These are phyloP conservation scores for Castanopsis chinensis DNA, from an alignment of 306 rosid species.

Conservation along the genomic window DNA sequence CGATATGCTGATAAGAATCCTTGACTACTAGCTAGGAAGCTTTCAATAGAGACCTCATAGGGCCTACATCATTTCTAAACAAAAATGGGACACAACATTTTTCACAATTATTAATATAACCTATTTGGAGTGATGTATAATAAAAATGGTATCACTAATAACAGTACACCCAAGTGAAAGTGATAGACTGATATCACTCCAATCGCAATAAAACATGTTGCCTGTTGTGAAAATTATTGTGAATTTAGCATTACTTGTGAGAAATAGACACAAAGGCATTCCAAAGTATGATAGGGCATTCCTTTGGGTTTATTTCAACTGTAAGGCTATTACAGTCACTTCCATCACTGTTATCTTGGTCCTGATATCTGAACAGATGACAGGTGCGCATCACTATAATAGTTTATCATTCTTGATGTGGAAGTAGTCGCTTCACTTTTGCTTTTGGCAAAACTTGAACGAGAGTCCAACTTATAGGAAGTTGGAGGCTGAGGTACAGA, in stretches of 20 bases:
- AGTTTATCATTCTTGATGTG: background rate
- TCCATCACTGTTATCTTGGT: conserved; percentile 24
- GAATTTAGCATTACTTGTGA: background rate
- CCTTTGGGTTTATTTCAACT: conserved; percentile 24
- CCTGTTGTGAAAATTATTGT: no score
- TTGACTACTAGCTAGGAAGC: background rate
- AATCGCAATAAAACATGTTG: no score
- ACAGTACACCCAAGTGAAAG: no score
- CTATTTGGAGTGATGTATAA: no score
- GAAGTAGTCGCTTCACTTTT: conserved; percentile 17
- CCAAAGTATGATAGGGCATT: background rate
- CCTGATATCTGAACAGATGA: conserved; percentile 29
- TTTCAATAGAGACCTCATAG: background rate
- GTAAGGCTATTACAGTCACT: background rate
- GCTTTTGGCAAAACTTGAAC: conserved; percentile 18
- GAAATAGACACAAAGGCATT: background rate
- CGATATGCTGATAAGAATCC: background rate
- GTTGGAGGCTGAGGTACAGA: conserved; percentile 17
- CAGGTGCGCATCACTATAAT: conserved; percentile 16
- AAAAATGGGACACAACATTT: no score
- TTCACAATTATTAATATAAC: no score
- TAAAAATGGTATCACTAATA: no score
- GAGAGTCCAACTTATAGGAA: conserved; percentile 2
- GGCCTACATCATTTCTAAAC: no score
- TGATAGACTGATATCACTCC: no score